Evolutionary conservation across 257 asterid species (phyloP).

Genomic region (Petunia secreta): DNA sequence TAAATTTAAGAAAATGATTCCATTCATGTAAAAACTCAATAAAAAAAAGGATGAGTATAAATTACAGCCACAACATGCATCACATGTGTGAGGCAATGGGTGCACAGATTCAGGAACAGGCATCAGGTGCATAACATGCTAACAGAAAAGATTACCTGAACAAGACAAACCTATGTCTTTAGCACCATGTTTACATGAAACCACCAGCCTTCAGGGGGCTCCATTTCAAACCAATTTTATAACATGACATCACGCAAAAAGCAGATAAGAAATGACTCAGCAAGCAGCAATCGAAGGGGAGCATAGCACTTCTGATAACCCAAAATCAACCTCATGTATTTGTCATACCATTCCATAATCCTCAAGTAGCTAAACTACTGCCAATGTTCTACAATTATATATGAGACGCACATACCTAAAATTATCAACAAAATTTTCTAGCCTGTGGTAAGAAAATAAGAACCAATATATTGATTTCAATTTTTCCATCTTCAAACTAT

Average conservation of each 20-base stretch:
- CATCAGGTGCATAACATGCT: not conserved
- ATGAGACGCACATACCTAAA: not conserved
- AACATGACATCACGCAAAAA: not conserved
- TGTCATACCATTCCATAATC: not conserved
- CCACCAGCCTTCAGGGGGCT: not conserved
- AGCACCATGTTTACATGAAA: not conserved
- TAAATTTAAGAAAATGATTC: not conserved
- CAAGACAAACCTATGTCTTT: not conserved
- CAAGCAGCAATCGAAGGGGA: not conserved
- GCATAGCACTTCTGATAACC: not conserved
- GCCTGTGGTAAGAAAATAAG: not conserved
- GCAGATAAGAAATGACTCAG: not conserved
- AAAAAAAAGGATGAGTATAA: not conserved
- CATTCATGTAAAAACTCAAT: not conserved
- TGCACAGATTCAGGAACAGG: not conserved
- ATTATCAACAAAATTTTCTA: not conserved
- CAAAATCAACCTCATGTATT: not conserved
- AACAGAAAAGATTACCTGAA: slow-evolving; percentile 12
- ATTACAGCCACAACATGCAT: not conserved
- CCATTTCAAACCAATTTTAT: not conserved
- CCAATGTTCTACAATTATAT: not conserved
- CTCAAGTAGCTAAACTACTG: not conserved
- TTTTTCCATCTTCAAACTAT: not conserved
- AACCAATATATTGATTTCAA: not conserved
- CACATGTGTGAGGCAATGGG: not conserved